Evolutionary conservation across 108 stramenopile species (phyloP).

Genomic region (Aurantiochytrium sp.): DNA sequence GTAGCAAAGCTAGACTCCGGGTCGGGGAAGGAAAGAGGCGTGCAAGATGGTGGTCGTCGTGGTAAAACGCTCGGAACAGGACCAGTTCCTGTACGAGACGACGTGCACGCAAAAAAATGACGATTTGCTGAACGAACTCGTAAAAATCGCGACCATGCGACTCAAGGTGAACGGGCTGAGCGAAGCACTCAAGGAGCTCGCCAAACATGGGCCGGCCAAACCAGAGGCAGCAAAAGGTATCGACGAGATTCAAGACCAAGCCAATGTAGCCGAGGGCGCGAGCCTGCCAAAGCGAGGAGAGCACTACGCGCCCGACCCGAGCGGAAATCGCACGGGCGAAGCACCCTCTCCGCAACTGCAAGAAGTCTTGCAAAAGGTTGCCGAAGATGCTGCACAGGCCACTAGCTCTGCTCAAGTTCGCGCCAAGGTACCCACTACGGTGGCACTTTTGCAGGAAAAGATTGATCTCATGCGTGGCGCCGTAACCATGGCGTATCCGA

Average conservation of each 20-base stretch:
- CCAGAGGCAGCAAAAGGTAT: slow-evolving; percentile 44
- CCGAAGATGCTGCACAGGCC: neutral
- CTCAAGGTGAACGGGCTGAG: slow-evolving; percentile 44
- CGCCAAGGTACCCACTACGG: slow-evolving; percentile 28
- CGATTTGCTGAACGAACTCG: slow-evolving; percentile 60
- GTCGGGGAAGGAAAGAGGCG: neutral
- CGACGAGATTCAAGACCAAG: slow-evolving; percentile 51
- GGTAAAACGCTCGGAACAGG: slow-evolving; percentile 49
- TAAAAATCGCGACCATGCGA: slow-evolving; percentile 57
- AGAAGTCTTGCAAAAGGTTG: neutral
- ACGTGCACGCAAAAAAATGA: slow-evolving; percentile 52
- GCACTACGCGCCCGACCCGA: neutral
- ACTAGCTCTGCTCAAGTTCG: neutral
- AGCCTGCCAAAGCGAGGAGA: neutral
- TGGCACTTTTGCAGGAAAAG: slow-evolving; percentile 55
- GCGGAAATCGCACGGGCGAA: slow-evolving; percentile 18
- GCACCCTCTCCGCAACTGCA: slow-evolving; percentile 12
- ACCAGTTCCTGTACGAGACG: slow-evolving; percentile 69
- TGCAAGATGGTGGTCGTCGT: slow-evolving; percentile 58
- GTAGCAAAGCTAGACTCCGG: too few species aligned
- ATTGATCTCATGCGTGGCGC: slow-evolving; percentile 64
- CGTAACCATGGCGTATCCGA: slow-evolving; percentile 67
- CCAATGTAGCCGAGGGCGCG: slow-evolving; percentile 19
- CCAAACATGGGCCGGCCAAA: slow-evolving; percentile 57
- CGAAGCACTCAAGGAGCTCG: slow-evolving; percentile 53